phyloP scores from a whole-genome alignment of 2,329 filamentous ascomycete genomes.

The Huntiella moniliformis region DNA sequence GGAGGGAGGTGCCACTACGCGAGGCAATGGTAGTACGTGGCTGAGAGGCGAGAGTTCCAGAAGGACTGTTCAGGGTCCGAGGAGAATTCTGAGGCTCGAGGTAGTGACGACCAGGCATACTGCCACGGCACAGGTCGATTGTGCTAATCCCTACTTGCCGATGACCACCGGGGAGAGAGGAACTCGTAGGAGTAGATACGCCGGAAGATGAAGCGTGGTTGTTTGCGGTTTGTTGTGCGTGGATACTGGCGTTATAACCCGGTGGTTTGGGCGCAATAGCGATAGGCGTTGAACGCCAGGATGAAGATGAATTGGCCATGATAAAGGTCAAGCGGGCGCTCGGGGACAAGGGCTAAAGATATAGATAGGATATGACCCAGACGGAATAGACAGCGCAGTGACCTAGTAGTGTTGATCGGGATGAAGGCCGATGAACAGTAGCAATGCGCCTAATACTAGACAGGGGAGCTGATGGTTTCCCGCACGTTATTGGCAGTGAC shows the following conservation, averaged over 20 bases:
- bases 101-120: conserved; percentile 19
- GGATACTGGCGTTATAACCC: conserved; percentile 20
- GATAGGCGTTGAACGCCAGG: conserved; percentile 44
- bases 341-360: conserved; percentile 9
- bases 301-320: conserved; percentile 31
- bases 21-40: not conserved
- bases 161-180: conserved; percentile 8
- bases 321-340: conserved; percentile 23
- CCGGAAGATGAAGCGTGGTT: not conserved
- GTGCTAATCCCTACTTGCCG: conserved; percentile 29
- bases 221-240: conserved; percentile 15
- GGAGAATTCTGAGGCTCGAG: conserved; percentile 5
- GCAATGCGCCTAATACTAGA: no score
- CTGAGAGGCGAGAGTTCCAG: conserved; percentile 22
- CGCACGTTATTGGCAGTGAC: no score
- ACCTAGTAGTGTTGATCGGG: no score
- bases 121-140: conserved; percentile 30
- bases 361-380: not conserved
- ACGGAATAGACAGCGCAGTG: no score
- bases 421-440: no score
- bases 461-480: no score
- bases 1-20: not conserved
- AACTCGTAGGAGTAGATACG: conserved; percentile 1
- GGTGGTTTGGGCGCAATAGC: conserved; percentile 45
- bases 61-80: conserved; percentile 17